Base-by-base conservation (phyloP, 140 eudicot genomes). In the Anethum foeniculum region DNA sequence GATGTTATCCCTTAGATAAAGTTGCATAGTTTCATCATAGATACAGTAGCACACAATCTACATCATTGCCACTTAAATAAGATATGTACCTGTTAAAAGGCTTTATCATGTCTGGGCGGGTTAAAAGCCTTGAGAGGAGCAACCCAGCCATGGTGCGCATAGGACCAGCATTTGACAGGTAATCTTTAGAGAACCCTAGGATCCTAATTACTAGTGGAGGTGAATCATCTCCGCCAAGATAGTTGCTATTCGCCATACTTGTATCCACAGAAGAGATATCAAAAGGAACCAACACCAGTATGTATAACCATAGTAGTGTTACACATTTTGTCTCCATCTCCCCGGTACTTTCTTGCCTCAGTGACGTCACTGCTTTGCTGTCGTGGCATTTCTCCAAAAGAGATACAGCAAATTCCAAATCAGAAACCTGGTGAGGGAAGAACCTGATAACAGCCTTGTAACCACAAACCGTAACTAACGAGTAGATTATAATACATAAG, bases 371-470 rank as follows among this genome's bases (percentile, higher is more conserved):
- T 82, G 88, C 76, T 82, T 85, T 85, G 65, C 86, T 76, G 43
- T 82, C 82, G 58, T 92, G 96, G 84, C 95, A 90, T 85, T 91
- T 95, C 83, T 95, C 99, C 83, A 95, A 79, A 79, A 95, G 93
- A 46, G 91, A 88, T 65, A 95, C 97, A 1, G 99, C 99, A 62
- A 96, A 95, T 82, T 95, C 99, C 81, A 95, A 77, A 87, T 95
- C 99, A 79, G 99, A 92, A 83, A 95, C 99, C 82, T 95, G 99
- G 84, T 95, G 99, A 30, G 99, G 97, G 82, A 95, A 92, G 89
- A 92, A 95, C 82, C 92, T 88, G 84, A 90, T 90, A 56, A 94
- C 97, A 77, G 98, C 93, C 77, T 94, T 94, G 88, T 92, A 92
- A 23, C 98, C 98, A 82, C 97, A 92, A 82, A 95, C 97, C 19